A percentile compares a stretch with the other conserved stretches of the same genome.
phyloP scores from a whole-genome alignment of 148 eudicot genomes.

The Cornus suecica region DNA sequence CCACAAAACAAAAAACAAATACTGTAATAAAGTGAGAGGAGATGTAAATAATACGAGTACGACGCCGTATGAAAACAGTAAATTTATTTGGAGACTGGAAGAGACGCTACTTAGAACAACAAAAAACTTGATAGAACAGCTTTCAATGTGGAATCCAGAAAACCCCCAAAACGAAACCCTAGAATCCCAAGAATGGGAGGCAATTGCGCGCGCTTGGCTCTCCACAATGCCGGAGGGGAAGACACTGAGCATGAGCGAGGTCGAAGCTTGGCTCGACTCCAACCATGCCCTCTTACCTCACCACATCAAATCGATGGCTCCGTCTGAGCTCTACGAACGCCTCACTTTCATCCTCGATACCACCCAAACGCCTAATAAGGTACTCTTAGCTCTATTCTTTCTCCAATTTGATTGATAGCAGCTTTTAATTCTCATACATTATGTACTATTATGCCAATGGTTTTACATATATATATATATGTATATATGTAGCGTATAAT shows the following conservation, averaged over 20 bases:
- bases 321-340: slow-evolving; percentile 31
- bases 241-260: slow-evolving; percentile 29
- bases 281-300: slow-evolving; percentile 34
- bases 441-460: neutral
- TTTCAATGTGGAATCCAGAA: slow-evolving; percentile 5
- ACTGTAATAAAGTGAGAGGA: no score
- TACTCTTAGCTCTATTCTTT: neutral
- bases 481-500: no score
- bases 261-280: slow-evolving; percentile 43
- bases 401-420: neutral
- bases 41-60: neutral
- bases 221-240: slow-evolving; percentile 33
- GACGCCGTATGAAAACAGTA: neutral
- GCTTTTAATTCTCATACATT: neutral
- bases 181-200: slow-evolving; percentile 32
- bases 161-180: slow-evolving; percentile 20
- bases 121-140: neutral
- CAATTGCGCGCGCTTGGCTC: slow-evolving; percentile 42
- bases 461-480: neutral
- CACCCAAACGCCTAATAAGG: slow-evolving; percentile 8
- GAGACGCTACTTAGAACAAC: neutral
- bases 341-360: slow-evolving; percentile 23
- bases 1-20: no score
- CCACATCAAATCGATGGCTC: slow-evolving; percentile 34
- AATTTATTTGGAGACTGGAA: neutral